A percentile compares a stretch with the other conserved stretches of the same genome.
phyloP scores from a whole-genome alignment of 2,329 filamentous ascomycete genomes.

The Fusarium lateritium region DNA sequence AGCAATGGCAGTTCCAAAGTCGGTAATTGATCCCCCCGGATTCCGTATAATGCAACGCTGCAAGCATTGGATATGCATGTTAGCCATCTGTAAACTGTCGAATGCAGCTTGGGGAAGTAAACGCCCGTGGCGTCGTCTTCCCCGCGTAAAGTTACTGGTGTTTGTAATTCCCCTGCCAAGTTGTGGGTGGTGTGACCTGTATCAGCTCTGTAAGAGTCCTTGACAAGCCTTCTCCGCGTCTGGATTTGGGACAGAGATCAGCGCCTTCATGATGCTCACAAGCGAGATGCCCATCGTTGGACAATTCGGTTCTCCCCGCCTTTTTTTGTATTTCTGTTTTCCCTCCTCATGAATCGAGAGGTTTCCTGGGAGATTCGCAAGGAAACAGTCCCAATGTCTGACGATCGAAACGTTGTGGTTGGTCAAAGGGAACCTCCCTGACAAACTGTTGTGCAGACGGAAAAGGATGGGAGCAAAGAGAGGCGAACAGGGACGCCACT shows the following conservation, averaged over 20 bases:
- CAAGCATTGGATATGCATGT: conserved; percentile 29
- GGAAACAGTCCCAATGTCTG: conserved; percentile 7
- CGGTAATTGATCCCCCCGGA: conserved; percentile 12
- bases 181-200: conserved; percentile 42
- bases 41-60: conserved; percentile 30
- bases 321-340: neutral
- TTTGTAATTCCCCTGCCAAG: conserved; percentile 43
- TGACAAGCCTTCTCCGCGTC: conserved; percentile 33
- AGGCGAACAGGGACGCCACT: conserved; percentile 34
- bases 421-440: conserved; percentile 1
- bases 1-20: neutral
- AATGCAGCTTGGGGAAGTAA: conserved; percentile 19
- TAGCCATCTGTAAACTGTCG: conserved; percentile 4
- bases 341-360: neutral
- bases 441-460: conserved; percentile 2
- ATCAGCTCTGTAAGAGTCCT: conserved; percentile 17
- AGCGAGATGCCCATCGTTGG: conserved; percentile 9
- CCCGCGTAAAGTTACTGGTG: conserved; percentile 33
- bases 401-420: conserved; percentile 39
- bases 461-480: conserved; percentile 13
- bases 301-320: neutral
- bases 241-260: conserved; percentile 30
- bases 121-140: conserved; percentile 32
- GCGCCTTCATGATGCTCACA: conserved; percentile 39
- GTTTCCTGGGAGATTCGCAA: conserved; percentile 6